Percentiles rank a stretch among this genome's conserved stretches.
Evolutionary conservation across 208 protist species (phyloP).

Genomic region (Leptomonas seymouri): DNA sequence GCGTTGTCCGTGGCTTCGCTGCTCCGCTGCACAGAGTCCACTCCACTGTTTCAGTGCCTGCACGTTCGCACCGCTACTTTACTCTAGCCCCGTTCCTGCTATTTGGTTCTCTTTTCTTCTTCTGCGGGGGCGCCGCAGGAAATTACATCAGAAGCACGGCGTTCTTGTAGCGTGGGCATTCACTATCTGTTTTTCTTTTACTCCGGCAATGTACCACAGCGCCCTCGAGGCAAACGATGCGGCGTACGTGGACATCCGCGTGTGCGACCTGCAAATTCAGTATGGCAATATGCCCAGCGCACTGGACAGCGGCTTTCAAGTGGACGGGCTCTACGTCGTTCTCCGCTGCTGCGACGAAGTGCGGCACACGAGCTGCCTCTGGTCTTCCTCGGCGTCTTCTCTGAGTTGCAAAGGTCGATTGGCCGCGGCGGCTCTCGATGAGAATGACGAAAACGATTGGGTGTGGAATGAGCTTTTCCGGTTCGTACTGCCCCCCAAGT

Average conservation of each 20-base stretch:
- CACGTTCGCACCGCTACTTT: too few relatives aligned
- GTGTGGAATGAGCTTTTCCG: conserved; percentile 64
- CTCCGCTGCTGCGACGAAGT: conserved; percentile 45
- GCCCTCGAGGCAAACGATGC: neutral
- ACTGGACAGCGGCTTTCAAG: conserved; percentile 34
- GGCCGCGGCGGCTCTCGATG: neutral
- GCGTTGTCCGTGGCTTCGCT: too few relatives aligned
- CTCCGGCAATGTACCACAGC: neutral
- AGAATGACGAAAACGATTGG: conserved; percentile 13
- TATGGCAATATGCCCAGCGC: conserved; percentile 23
- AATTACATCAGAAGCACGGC: too few relatives aligned
- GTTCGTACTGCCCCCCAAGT: conserved; percentile 9
- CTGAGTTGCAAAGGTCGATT: neutral
- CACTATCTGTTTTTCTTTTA: neutral
- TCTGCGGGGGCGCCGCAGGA: too few relatives aligned
- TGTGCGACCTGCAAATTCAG: conserved; percentile 41
- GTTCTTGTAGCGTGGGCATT: neutral
- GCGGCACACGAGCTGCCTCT: conserved; percentile 47
- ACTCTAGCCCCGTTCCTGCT: too few relatives aligned
- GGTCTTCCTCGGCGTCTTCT: neutral
- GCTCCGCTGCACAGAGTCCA: too few relatives aligned
- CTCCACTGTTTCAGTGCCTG: too few relatives aligned
- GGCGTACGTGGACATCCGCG: conserved; percentile 40
- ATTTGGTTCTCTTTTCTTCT: too few relatives aligned
- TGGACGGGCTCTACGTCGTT: conserved; percentile 70